These are phyloP conservation scores for Aspergillus calidoustus DNA, from an alignment of 2,329 filamentous ascomycete genomes.

Conservation along the genomic window DNA sequence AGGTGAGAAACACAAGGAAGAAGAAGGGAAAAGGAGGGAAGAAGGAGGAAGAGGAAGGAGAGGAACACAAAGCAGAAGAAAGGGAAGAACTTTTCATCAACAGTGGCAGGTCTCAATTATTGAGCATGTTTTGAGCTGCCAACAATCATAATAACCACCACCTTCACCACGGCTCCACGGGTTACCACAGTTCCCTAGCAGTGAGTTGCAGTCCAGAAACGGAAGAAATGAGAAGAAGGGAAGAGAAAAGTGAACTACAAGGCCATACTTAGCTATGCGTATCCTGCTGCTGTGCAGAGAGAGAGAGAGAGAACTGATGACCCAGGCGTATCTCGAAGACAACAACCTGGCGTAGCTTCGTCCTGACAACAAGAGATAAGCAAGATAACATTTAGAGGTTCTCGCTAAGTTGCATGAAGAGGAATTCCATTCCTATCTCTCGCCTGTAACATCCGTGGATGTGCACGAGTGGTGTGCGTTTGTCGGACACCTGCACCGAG, in stretches of 20 bases:
- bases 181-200: not conserved
- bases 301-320: not conserved
- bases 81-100: not conserved
- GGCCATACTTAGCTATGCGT: not conserved
- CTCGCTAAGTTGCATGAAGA: not conserved
- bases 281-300: not conserved
- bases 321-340: not conserved
- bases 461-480: not conserved
- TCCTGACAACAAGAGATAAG: not conserved
- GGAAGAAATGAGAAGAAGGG: not conserved
- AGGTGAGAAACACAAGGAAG: not conserved
- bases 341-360: not conserved
- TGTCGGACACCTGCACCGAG: not conserved
- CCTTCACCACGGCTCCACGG: not conserved
- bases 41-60: constrained; percentile 4
- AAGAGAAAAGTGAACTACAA: not conserved
- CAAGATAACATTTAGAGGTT: not conserved
- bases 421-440: not conserved
- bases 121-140: constrained; percentile 7
- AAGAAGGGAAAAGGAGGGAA: not conserved
- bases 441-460: not conserved
- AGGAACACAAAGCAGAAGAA: not conserved
- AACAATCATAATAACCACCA: not conserved
- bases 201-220: not conserved
- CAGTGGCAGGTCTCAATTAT: not conserved